phyloP scores from a whole-genome alignment of 78 protist species.

The slime mould (Dictyostelium discoideum) region DNA sequence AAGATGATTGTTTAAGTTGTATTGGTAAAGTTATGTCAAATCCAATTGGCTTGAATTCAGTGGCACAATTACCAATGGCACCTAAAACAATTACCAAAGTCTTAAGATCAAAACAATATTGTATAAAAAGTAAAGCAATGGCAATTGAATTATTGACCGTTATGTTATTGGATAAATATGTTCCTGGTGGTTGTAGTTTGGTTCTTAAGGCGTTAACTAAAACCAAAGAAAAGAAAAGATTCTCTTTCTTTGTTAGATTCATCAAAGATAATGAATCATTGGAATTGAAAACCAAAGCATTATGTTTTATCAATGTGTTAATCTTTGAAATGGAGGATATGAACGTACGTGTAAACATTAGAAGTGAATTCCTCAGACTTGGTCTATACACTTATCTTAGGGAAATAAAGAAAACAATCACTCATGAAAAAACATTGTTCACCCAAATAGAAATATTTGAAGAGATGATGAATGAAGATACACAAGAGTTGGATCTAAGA shows the following conservation, averaged over 20 bases:
- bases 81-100: constrained; percentile 57
- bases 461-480: constrained; percentile 73
- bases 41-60: constrained; percentile 35
- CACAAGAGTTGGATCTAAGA: constrained; percentile 55
- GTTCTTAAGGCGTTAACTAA: constrained; percentile 66
- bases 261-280: constrained; percentile 59
- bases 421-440: constrained; percentile 21
- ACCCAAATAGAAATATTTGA: constrained; percentile 74
- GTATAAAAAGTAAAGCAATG: constrained; percentile 40
- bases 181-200: constrained; percentile 68
- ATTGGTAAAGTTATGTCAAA: constrained; percentile 56
- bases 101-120: constrained; percentile 40
- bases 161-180: constrained; percentile 58
- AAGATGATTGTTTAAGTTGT: constrained; percentile 43
- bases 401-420: not conserved
- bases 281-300: constrained; percentile 71
- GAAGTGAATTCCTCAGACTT: constrained; percentile 42
- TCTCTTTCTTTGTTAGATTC: constrained; percentile 45
- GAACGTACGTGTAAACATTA: constrained; percentile 31
- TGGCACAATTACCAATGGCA: constrained; percentile 17
- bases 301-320: constrained; percentile 72
- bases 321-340: constrained; percentile 68
- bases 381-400: constrained; percentile 45
- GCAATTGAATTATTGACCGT: constrained; percentile 61
- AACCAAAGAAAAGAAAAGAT: constrained; percentile 59